Conservation (phyloP, 2,329 filamentous ascomycete genomes). For the Colletotrichum sp. region DNA sequence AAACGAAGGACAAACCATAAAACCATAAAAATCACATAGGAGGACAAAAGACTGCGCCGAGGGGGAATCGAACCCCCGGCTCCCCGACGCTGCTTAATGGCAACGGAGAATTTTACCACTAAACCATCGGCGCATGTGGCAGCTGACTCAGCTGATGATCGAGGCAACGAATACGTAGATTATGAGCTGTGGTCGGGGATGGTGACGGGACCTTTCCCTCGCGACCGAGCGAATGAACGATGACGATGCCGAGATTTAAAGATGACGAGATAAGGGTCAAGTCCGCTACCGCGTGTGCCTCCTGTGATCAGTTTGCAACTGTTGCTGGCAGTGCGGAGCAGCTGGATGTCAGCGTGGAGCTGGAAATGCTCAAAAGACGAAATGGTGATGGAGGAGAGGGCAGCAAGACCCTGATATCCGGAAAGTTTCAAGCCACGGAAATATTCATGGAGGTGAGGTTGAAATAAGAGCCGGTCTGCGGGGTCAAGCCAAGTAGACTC, state of each 20-base stretch:
- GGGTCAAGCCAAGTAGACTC: background rate
- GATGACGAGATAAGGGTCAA: background rate
- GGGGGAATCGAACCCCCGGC: slow-evolving; percentile 20
- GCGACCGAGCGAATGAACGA: background rate
- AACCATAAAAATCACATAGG: no score
- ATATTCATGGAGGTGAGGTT: background rate
- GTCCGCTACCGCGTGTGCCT: background rate
- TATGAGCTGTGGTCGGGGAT: no score
- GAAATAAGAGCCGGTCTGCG: background rate
- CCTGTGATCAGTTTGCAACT: no score
- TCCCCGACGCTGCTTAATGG: slow-evolving; percentile 19
- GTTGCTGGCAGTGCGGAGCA: no score
- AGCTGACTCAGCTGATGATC: background rate
- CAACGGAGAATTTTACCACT: slow-evolving; percentile 23
- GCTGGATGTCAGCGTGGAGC: fast-evolving
- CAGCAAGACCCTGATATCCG: no score
- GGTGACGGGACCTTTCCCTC: no score
- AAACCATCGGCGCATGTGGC: slow-evolving; percentile 1
- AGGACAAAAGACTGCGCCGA: background rate
- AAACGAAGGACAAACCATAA: no score
- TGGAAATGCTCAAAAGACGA: no score
- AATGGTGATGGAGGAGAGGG: no score
- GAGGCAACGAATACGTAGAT: no score
- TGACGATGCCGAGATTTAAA: background rate
- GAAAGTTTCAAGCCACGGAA: background rate